Conservation (phyloP, 352 stramenopile genomes). For the Pythium insidiosum region DNA sequence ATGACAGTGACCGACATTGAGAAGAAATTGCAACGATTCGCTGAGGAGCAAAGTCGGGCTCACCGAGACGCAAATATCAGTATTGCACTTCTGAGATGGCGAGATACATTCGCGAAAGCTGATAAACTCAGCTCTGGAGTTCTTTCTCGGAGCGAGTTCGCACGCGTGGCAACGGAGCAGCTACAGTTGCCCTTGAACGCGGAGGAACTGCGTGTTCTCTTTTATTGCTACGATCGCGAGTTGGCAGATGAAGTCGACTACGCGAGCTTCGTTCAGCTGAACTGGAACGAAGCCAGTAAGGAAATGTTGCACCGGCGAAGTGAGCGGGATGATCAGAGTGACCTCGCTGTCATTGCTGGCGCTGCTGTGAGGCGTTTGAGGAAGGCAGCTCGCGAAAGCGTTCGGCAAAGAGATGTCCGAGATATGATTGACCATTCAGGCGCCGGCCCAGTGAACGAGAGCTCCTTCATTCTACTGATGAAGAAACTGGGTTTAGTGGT, state of each 20-base stretch:
- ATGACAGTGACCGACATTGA: constrained; percentile 32
- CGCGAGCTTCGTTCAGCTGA: constrained; percentile 40
- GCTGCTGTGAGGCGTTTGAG: no score
- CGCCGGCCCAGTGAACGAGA: no score
- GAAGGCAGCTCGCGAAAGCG: no score
- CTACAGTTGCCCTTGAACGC: constrained; percentile 31
- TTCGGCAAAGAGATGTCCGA: no score
- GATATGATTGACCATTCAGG: no score
- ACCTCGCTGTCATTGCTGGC: no score
- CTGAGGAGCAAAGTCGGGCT: constrained; percentile 11
- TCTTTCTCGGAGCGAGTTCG: constrained; percentile 33
- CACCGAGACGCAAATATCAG: no score
- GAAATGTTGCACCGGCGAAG: constrained; percentile 1
- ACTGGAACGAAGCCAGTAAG: constrained; percentile 33
- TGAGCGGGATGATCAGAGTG: constrained; percentile 19
- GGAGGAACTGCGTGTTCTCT: constrained; percentile 38
- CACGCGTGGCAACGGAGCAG: constrained; percentile 19
- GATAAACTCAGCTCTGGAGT: constrained; percentile 14
- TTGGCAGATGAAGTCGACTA: constrained; percentile 46
- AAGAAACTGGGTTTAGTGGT: no score
- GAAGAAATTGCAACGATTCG: constrained; percentile 35
- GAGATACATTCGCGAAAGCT: constrained; percentile 22
- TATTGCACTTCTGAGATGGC: no score
- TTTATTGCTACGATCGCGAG: constrained; percentile 47
- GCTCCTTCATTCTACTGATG: no score